Evolutionary conservation across 805 yeast species (phyloP), one percentile per base, ranked within the genome.

Genomic region (Debaryomyces hansenii): DNA sequence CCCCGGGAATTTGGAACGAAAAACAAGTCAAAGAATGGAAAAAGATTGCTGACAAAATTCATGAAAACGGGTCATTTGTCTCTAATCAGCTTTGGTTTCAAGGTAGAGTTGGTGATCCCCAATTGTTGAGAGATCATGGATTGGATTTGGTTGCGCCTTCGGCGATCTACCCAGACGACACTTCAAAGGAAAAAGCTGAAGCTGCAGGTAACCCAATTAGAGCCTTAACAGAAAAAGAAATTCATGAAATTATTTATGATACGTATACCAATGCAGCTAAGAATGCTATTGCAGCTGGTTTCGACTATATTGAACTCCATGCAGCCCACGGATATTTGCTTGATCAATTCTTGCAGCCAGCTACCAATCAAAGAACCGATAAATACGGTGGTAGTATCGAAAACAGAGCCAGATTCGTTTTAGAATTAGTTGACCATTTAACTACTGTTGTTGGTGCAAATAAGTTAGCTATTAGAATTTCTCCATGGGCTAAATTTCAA

Each of bases 11-110:
- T 42, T 74, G 70, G 64, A 71, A 65, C 21, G 72, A 74, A 4
- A 62, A 66, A 27, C 87, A 82, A 52, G 66, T 69, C 14, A 56
- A 54, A 15, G 74, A 71, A 3, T 82, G 86, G 84, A 71, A 69
- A 50, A 63, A 67, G 48, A 69, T 80, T 33, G 62, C 62, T 21
- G 75, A 75, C 20, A 69, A 64, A 7, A 72, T 79, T 16, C 85
- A 80, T 55, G 64, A 53, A 2, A 68, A 75, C 49, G 56, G 59
- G 20, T 72, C 83, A 0, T 69, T 60, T 40, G 58, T 72, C 2
- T 63, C 77, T 37, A 56, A 73, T 28, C 87, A 83, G 64, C 50
- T 83, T 21, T 81, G 84, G 84, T 69, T 65, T 10, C 58, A 80
- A 20, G 84, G 84, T 21, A 62, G 81, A 42, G 70, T 63, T 37